Evolutionary conservation across 164 flowering plant species (phyloP), one percentile per base, ranked within the genome.

Genomic region (Cinnamomum chago): DNA sequence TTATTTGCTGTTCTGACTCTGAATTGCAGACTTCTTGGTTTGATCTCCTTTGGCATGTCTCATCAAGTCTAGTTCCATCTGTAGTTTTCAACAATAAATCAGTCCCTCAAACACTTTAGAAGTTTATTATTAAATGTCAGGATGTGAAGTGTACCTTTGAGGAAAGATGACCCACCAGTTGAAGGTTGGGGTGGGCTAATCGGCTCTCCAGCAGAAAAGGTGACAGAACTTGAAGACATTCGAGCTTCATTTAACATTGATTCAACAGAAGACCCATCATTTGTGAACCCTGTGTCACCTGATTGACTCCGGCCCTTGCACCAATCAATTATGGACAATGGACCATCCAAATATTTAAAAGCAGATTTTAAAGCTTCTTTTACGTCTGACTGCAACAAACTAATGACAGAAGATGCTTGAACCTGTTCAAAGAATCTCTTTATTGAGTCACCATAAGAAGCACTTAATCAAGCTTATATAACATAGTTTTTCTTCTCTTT

Each of bases 301-400:
- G 86, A 85, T 73, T 88, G 94, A 80, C 77, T 80, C 33, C 88
- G 94, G 62, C 97, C 97, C 82, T 84, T 92, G 86, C 95, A 94
- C 98, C 97, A 96, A 81, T 96, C 98, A 62, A 73, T 81, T 68
- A 91, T 87, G 70, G 89, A 81, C 68, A 96, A 86, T 71, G 99
- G 99, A 71, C 99, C 99, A 76, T 96, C 99, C 82, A 86, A 77
- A 79, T 69, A 84, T 70, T 83, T 82, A 85, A 96, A 96, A 62
- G 99, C 98, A 85, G 93, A 88, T 82, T 84, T 94, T 75, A 96
- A 73, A n/a, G 98, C 97, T 77, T 87, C 73, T 85, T 90, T 94
- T 28, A 96, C 80, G 74, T 94, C 99, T 70, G 97, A 87, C 73
- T 96, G 94, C 74, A 96, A 86, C 87, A 94, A 88, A 76, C 87